Evolutionary conservation across 257 asterid species (phyloP).

Genomic region (Osmanthus fragrans): DNA sequence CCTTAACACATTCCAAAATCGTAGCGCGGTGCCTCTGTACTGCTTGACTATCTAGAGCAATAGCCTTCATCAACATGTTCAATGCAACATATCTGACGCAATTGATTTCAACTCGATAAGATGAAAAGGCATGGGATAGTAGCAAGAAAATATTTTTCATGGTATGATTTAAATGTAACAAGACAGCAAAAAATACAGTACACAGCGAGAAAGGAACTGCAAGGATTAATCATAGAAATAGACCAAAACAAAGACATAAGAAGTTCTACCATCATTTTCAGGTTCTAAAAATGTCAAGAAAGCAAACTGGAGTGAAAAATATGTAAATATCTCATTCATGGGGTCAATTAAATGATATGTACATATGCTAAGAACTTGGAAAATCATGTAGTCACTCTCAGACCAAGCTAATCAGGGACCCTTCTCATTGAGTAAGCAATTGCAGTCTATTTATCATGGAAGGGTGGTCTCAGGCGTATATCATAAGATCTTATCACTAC

Average conservation of each 20-base stretch:
- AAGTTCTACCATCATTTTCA: conserved; percentile 7
- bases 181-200: not conserved
- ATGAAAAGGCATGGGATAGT: conserved; percentile 23
- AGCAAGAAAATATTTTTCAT: conserved; percentile 8
- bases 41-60: conserved; percentile 92
- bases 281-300: not conserved
- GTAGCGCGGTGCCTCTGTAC: conserved; percentile 99
- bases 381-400: not conserved
- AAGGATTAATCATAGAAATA: conserved; percentile 2
- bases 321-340: not conserved
- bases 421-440: not conserved
- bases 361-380: not conserved
- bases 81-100: conserved; percentile 88
- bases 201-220: conserved; percentile 17
- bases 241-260: conserved; percentile 4
- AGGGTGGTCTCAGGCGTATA: not conserved
- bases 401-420: not conserved
- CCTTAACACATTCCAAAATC: conserved; percentile 98
- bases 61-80: conserved; percentile 96
- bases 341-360: not conserved
- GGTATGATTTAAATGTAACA: conserved; percentile 10
- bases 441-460: not conserved
- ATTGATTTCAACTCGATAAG: conserved; percentile 31
- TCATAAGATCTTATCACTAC: not conserved
- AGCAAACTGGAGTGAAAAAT: not conserved